A percentile compares a stretch with the other conserved stretches of the same genome.
These are phyloP conservation scores for Chamaecyparis obtusa DNA, from an alignment of 75 land plant genomes.

Conservation along the genomic window DNA sequence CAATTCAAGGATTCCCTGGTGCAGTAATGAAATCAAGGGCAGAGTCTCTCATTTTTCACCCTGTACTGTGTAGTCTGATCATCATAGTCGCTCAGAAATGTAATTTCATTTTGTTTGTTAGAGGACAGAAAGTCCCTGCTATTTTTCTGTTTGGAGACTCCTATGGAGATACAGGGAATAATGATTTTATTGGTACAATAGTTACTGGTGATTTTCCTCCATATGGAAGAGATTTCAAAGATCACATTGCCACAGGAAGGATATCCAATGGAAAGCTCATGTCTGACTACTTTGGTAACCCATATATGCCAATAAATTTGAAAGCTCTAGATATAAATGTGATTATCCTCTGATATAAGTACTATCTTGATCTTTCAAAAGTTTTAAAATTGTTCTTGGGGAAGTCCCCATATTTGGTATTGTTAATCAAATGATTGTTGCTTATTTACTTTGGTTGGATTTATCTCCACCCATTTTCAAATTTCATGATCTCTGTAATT, in stretches of 20 bases:
- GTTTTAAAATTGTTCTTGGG: background rate
- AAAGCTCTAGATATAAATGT: background rate
- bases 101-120: too few relatives aligned
- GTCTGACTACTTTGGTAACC: slow-evolving; percentile 22
- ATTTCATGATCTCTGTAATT: background rate
- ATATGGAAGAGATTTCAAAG: slow-evolving; percentile 32
- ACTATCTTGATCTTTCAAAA: background rate
- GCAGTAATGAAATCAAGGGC: too few relatives aligned
- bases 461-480: background rate
- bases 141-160: slow-evolving; percentile 31
- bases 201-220: slow-evolving; percentile 18
- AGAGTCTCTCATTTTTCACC: too few relatives aligned
- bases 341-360: too few relatives aligned
- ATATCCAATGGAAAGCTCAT: slow-evolving; percentile 24
- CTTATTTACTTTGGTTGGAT: too few relatives aligned
- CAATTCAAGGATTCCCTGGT: too few relatives aligned
- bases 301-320: background rate
- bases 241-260: slow-evolving; percentile 21
- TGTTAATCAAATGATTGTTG: too few relatives aligned
- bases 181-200: slow-evolving; percentile 14
- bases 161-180: slow-evolving; percentile 29
- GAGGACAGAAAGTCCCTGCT: slow-evolving; percentile 1
- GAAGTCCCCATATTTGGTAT: too few relatives aligned
- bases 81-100: too few relatives aligned
- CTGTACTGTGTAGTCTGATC: too few relatives aligned